Evolutionary conservation across 176 grass and related monocot species (phyloP), one percentile per base, ranked within the genome.

Genomic region (Oryza brachyantha): DNA sequence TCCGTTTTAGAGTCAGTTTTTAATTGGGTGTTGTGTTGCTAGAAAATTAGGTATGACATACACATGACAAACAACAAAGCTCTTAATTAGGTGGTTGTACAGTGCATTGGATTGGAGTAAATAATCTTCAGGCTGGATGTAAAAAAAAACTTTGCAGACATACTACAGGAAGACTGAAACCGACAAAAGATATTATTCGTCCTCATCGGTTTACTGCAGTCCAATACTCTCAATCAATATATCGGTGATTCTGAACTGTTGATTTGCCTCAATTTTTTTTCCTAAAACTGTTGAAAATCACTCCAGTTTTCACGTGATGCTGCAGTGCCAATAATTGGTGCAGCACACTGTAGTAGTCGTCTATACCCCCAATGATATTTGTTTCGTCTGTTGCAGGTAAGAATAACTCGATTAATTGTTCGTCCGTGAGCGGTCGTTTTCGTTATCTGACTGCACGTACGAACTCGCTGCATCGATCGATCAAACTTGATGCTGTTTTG

Each of bases 301-400:
- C 14, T 32, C n/a, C n/a, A n/a, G n/a, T 29, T 50, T 59, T 46
- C 50, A 46, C 75, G 31, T 28, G 50, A 64, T 82, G 68, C 68
- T 12, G 39, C 57, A 13, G 52, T 52, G 1, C 36, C 79, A 82
- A 82, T 73, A 74, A 82, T 82, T 82, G 69, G 29, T 13, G 32
- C 3, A 2, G 21, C 0, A 22, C 50, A n/a, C n/a, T n/a, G n/a
- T n/a, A 55, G 50, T 55, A 22, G 19, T 9, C 10, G 10, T 26
- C 27, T 42, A 10, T 43, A 48, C 5, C 34, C 3, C 46, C 46
- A 21, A 50, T 50, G 46, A 50, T 50, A 50, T 50, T 50, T 50
- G 8, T 21, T 17, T 24, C 64, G 39, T 68, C 28, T 62, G 28
- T 36, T 17, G 34, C 34, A 50, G 13, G 6, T 3, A 32, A 4